Evolutionary conservation across 2,329 filamentous ascomycete species (phyloP).

Genomic region (Mycogone perniciosa): DNA sequence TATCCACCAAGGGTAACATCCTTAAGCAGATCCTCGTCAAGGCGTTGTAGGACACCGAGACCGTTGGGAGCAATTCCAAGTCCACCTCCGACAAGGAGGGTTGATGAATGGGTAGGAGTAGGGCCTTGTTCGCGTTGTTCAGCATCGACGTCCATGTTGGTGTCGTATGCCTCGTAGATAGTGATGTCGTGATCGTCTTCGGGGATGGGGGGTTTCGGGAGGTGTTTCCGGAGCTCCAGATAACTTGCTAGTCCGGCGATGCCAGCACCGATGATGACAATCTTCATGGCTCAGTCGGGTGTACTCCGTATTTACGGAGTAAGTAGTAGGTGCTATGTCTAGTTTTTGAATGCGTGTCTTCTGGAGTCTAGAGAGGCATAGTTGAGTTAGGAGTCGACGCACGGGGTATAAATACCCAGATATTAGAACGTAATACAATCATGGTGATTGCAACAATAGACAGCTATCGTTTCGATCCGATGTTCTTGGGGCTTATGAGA

Average conservation of each 20-base stretch:
- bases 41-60: slow-evolving; percentile 19
- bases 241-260: slow-evolving; percentile 21
- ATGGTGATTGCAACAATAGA: too few relatives aligned
- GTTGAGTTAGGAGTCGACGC: too few relatives aligned
- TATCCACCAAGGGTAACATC: slow-evolving; percentile 20
- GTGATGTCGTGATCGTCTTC: slow-evolving; percentile 15
- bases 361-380: not conserved
- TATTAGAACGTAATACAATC: too few relatives aligned
- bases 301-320: not conserved
- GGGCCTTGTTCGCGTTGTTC: slow-evolving; percentile 15
- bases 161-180: slow-evolving; percentile 22
- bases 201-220: slow-evolving; percentile 6
- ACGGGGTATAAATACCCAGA: too few relatives aligned
- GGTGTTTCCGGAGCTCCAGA: slow-evolving; percentile 19
- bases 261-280: slow-evolving; percentile 21
- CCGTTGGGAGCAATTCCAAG: slow-evolving; percentile 21
- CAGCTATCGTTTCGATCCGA: too few relatives aligned
- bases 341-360: too few relatives aligned
- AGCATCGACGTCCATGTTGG: slow-evolving; percentile 13
- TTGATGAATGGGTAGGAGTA: slow-evolving; percentile 19
- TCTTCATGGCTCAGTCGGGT: slow-evolving; percentile 15
- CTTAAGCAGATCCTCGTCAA: slow-evolving; percentile 17
- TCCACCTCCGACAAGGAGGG: slow-evolving; percentile 20
- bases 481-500: too few relatives aligned
- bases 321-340: not conserved